Percentiles rank a stretch among this genome's conserved stretches.
These are phyloP conservation scores for Friedmanniomyces simplex DNA, from an alignment of 495 filamentous ascomycete genomes.

Conservation along the genomic window DNA sequence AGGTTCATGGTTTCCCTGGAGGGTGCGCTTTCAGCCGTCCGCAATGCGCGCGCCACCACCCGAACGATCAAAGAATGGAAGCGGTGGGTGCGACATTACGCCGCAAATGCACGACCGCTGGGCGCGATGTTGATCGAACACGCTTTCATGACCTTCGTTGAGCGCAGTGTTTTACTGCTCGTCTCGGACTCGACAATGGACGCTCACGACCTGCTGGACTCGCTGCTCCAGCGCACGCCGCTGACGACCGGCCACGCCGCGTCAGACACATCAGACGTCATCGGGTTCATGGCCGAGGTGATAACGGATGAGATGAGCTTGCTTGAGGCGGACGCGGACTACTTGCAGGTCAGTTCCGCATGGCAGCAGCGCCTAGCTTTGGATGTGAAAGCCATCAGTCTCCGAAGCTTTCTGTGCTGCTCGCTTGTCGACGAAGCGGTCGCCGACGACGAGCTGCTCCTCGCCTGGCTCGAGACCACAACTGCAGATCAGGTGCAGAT, in stretches of 20 bases:
- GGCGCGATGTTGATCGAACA: constrained; percentile 88
- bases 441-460: constrained; percentile 68
- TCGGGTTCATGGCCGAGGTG: constrained; percentile 63
- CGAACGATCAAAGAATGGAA: constrained; percentile 66
- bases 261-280: constrained; percentile 24
- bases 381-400: constrained; percentile 67
- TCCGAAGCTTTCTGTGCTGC: constrained; percentile 81
- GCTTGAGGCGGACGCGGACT: constrained; percentile 83
- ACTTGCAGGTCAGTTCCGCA: constrained; percentile 68
- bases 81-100: constrained; percentile 69
- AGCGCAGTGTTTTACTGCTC: constrained; percentile 64
- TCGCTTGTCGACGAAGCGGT: constrained; percentile 65
- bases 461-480: constrained; percentile 76
- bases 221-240: constrained; percentile 45
- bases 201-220: constrained; percentile 58
- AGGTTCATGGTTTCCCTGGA: constrained; percentile 74
- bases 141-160: constrained; percentile 73
- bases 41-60: constrained; percentile 42
- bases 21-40: constrained; percentile 75
- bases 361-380: constrained; percentile 83
- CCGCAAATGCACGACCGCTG: constrained; percentile 63
- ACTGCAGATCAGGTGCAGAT: constrained; percentile 71
- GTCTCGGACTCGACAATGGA: constrained; percentile 48
- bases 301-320: constrained; percentile 71
- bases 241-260: background rate